Conservation (phyloP, 805 yeast genomes). For the Starmerella apicola region DNA sequence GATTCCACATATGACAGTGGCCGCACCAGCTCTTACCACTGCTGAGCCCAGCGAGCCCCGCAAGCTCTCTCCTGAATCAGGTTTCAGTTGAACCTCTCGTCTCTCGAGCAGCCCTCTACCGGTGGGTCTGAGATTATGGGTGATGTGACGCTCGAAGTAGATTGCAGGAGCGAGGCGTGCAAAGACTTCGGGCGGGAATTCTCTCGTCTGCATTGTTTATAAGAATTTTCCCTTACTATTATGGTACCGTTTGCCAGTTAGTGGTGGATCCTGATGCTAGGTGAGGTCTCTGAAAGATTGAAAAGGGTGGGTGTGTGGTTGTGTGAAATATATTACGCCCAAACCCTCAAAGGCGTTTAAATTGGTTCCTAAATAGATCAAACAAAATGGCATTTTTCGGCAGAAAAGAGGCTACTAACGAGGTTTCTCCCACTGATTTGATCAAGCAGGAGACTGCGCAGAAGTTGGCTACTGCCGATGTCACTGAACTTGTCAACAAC, state of each 20-base stretch:
- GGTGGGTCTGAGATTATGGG: conserved; percentile 65
- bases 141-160: conserved; percentile 65
- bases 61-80: conserved; percentile 17
- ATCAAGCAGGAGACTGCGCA: conserved; percentile 56
- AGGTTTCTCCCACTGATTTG: conserved; percentile 8
- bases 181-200: conserved; percentile 70
- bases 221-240: too few relatives aligned
- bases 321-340: too few relatives aligned
- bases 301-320: too few relatives aligned
- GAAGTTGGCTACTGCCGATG: conserved; percentile 85
- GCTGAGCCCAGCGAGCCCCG: conserved; percentile 48
- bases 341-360: too few relatives aligned
- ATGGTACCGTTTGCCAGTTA: too few relatives aligned
- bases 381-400: conserved; percentile 16
- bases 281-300: too few relatives aligned
- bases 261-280: too few relatives aligned
- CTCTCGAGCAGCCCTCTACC: conserved; percentile 59
- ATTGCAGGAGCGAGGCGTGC: conserved; percentile 79
- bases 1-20: conserved; percentile 59
- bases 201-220: conserved; percentile 32
- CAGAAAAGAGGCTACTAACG: conserved; percentile 2
- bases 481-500: conserved; percentile 73
- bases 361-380: too few relatives aligned
- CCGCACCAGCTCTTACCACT: conserved; percentile 55
- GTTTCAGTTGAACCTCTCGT: conserved; percentile 37